Evolutionary conservation across 2,329 filamentous ascomycete species (phyloP).

Genomic region (Xylaria sp.): DNA sequence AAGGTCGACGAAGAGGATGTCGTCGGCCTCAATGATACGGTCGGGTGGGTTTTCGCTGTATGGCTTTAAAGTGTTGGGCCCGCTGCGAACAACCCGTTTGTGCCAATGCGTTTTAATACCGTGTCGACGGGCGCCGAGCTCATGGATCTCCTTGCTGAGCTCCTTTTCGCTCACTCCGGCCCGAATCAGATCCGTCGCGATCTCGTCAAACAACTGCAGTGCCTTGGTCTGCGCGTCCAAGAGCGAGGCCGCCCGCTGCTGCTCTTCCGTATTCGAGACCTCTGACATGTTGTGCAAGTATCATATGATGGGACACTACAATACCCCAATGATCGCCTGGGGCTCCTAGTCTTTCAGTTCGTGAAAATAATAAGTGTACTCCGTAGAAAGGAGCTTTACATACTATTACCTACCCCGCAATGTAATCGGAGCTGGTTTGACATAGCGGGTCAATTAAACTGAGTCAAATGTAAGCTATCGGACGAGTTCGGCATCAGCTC

Average conservation of each 20-base stretch:
- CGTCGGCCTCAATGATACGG: constrained; percentile 57
- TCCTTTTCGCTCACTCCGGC: constrained; percentile 59
- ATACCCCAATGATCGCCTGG: background rate
- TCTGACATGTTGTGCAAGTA: constrained; percentile 18
- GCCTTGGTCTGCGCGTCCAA: constrained; percentile 60
- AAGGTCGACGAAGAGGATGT: constrained; percentile 63
- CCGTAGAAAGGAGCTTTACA: background rate
- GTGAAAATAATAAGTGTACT: background rate
- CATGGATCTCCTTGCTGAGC: constrained; percentile 59
- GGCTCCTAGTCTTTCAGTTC: background rate
- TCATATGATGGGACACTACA: background rate
- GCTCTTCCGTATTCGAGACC: constrained; percentile 13
- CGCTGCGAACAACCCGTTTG: constrained; percentile 61
- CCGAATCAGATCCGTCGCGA: constrained; percentile 57
- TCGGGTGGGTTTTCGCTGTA: constrained; percentile 62
- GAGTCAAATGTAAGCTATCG: no score
- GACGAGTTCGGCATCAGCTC: background rate
- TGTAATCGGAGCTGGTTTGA: constrained; percentile 1
- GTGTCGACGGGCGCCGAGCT: constrained; percentile 54
- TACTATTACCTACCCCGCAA: constrained; percentile 21
- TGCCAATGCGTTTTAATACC: constrained; percentile 62
- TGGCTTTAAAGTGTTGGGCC: constrained; percentile 59
- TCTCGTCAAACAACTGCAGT: constrained; percentile 57
- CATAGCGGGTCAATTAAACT: background rate
- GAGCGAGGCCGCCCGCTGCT: constrained; percentile 49